Percentiles rank a stretch among this genome's conserved stretches.
Evolutionary conservation across 352 stramenopile genomes (phyloP).

Genomic region (Pythium insidiosum): DNA sequence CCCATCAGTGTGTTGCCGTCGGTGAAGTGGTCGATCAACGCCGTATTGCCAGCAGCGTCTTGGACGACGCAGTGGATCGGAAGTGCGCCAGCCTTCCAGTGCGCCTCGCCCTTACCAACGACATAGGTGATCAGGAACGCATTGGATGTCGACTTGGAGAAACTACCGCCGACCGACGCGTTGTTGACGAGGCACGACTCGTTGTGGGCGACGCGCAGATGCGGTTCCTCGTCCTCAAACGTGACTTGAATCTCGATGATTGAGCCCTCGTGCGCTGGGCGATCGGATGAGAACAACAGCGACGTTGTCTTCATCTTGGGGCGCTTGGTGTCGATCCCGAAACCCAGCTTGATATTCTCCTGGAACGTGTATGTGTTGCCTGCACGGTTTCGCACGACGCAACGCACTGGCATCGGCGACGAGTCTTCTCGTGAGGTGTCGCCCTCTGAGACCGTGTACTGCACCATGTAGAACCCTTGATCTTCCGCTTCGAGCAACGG

Average conservation of each 20-base stretch:
- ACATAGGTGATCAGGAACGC: slow-evolving; percentile 55
- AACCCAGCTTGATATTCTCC: slow-evolving; percentile 29
- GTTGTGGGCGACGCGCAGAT: slow-evolving; percentile 29
- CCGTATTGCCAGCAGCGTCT: slow-evolving; percentile 40
- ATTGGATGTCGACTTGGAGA: slow-evolving; percentile 30
- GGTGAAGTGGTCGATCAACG: slow-evolving; percentile 45
- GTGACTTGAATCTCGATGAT: slow-evolving; percentile 58
- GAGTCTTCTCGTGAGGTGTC: slow-evolving; percentile 25
- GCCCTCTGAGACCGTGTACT: slow-evolving; percentile 41
- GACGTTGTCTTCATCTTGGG: slow-evolving; percentile 31
- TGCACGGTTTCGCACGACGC: slow-evolving; percentile 26
- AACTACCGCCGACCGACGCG: slow-evolving; percentile 41
- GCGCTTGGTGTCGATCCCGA: slow-evolving; percentile 40
- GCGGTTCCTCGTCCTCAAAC: slow-evolving; percentile 28
- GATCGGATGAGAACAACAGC: slow-evolving; percentile 51
- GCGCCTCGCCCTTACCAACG: slow-evolving; percentile 35
- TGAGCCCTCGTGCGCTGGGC: slow-evolving; percentile 46
- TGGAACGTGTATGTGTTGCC: slow-evolving; percentile 34
- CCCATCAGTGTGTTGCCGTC: slow-evolving; percentile 58
- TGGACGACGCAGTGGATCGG: slow-evolving; percentile 40
- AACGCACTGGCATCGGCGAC: slow-evolving; percentile 30
- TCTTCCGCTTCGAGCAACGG: slow-evolving; percentile 37
- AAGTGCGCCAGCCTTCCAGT: slow-evolving; percentile 52
- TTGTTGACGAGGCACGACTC: slow-evolving; percentile 49
- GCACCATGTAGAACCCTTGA: slow-evolving; percentile 55